Evolutionary conservation across 495 filamentous ascomycete genomes (phyloP).

Genomic region (Rusavskia elegans): DNA sequence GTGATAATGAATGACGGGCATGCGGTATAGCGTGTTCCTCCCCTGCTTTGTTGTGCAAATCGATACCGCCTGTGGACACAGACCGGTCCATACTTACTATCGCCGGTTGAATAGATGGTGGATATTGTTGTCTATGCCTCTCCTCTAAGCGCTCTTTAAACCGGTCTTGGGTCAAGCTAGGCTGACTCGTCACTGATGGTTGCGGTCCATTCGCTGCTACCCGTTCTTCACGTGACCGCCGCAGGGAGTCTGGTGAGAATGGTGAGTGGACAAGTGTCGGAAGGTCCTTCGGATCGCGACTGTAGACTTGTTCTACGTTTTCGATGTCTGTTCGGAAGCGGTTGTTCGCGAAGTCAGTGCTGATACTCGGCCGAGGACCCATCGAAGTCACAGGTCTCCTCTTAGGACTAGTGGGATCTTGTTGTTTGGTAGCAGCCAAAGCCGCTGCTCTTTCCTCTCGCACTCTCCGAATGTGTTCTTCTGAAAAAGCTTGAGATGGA

Average conservation of each 20-base stretch:
- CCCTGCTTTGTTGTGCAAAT: not conserved
- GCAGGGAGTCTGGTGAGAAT: slow-evolving; percentile 1
- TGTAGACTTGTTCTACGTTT: not conserved
- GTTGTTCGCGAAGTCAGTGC: not conserved
- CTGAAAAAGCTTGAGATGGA: not conserved
- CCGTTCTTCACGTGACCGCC: slow-evolving; percentile 1
- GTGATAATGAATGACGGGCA: slow-evolving; percentile 35
- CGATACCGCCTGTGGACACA: not conserved
- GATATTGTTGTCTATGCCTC: not conserved
- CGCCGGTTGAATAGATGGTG: not conserved
- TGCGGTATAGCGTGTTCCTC: not conserved
- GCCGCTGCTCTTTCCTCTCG: not conserved
- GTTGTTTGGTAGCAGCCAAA: not conserved
- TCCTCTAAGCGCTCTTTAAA: not conserved
- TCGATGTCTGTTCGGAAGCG: not conserved
- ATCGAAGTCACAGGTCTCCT: not conserved
- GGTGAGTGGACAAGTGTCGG: not conserved
- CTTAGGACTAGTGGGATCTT: not conserved
- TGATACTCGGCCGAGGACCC: not conserved
- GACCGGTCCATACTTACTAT: not conserved
- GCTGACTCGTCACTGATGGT: not conserved
- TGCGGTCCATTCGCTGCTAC: not conserved
- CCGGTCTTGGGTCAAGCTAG: not conserved
- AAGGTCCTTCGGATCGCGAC: not conserved
- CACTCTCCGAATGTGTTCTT: not conserved